These are phyloP conservation scores for Candida buenavistaensis DNA, from an alignment of 1,139 yeast genomes.

Conservation along the genomic window DNA sequence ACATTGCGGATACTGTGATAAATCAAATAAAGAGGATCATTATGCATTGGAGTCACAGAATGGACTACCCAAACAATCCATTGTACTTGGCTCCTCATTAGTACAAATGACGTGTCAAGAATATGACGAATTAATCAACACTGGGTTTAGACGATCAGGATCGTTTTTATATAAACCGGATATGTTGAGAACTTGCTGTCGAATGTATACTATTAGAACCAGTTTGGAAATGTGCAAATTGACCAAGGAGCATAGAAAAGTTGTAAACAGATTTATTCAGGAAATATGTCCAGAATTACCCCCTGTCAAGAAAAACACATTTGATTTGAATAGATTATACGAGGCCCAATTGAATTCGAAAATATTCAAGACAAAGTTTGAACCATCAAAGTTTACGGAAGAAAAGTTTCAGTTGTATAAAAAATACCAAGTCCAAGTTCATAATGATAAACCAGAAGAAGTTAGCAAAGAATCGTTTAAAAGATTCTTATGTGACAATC, in stretches of 20 bases:
- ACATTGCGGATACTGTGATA: slow-evolving; percentile 67
- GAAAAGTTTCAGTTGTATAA: slow-evolving; percentile 69
- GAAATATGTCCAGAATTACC: slow-evolving; percentile 24
- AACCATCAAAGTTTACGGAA: slow-evolving; percentile 49
- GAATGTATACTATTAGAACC: slow-evolving; percentile 80
- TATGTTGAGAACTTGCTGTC: slow-evolving; percentile 70
- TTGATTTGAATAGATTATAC: slow-evolving; percentile 20
- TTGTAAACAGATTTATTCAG: slow-evolving; percentile 60
- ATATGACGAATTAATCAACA: slow-evolving; percentile 66
- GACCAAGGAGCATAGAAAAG: slow-evolving; percentile 66
- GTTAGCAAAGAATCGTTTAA: slow-evolving; percentile 49
- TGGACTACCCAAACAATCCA: slow-evolving; percentile 22
- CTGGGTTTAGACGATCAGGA: slow-evolving; percentile 83
- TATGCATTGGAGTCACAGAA: slow-evolving; percentile 34
- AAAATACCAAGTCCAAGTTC: slow-evolving; percentile 69
- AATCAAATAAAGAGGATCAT: slow-evolving; percentile 38
- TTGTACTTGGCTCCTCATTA: slow-evolving; percentile 50
- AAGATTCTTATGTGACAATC: slow-evolving; percentile 70
- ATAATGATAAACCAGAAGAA: slow-evolving; percentile 57
- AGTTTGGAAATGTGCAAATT: slow-evolving; percentile 44
- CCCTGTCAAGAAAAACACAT: slow-evolving; percentile 17
- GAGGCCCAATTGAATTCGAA: slow-evolving; percentile 26
- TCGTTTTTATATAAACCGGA: slow-evolving; percentile 73
- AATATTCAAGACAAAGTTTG: slow-evolving; percentile 52
- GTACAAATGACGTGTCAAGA: slow-evolving; percentile 48